A percentile compares a stretch with the other conserved stretches of the same genome.
phyloP scores from a whole-genome alignment of 768 basidiomycete species.

The Kwoniella bestiolae region DNA sequence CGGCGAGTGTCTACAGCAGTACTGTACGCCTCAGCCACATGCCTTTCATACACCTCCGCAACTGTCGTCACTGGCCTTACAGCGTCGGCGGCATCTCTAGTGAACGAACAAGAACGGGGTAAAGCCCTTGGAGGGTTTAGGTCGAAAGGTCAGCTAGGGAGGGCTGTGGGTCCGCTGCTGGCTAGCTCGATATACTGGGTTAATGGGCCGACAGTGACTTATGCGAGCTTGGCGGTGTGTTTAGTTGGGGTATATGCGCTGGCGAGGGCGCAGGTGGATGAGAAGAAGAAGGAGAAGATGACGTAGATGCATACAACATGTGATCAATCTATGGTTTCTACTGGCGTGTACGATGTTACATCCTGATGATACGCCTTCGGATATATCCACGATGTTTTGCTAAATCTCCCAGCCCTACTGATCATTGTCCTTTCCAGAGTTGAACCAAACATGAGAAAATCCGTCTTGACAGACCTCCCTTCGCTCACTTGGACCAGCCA shows the following conservation, averaged over 20 bases:
- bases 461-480: no score
- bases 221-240: constrained; percentile 40
- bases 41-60: constrained; percentile 90
- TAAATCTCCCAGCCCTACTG: not conserved
- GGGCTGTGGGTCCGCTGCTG: constrained; percentile 88
- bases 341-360: not conserved
- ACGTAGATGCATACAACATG: constrained; percentile 8
- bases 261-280: constrained; percentile 2
- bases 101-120: constrained; percentile 82
- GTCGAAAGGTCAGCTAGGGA: constrained; percentile 83
- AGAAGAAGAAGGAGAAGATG: not conserved
- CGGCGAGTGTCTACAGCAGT: constrained; percentile 47
- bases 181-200: constrained; percentile 62
- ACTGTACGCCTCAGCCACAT: constrained; percentile 69
- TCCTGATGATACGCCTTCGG: no score
- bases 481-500: constrained; percentile 32
- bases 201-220: constrained; percentile 51
- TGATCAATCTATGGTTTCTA: not conserved
- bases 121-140: constrained; percentile 82
- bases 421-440: not conserved
- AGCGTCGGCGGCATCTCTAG: constrained; percentile 85
- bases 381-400: no score
- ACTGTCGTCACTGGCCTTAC: constrained; percentile 94
- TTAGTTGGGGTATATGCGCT: constrained; percentile 27
- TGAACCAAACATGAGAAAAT: no score